Evolutionary conservation across 495 filamentous ascomycete genomes (phyloP), one percentile per base, ranked within the genome.

Genomic region (Neurospora terricola): DNA sequence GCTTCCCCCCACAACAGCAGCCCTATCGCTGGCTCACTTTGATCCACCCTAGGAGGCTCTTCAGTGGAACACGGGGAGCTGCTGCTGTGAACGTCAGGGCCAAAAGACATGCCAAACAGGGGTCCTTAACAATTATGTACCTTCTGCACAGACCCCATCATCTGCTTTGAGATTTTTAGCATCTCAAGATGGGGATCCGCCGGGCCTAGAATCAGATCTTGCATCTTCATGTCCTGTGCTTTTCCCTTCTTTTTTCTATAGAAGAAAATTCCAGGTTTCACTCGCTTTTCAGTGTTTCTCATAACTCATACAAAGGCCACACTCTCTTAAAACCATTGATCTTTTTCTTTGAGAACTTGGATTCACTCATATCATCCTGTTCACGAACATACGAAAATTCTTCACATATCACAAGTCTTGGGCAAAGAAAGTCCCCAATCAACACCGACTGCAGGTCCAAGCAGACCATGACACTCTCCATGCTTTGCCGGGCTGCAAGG

Each of bases 401-500:
- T 48, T 48, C 43, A 48, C 43, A 21, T 11, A 23, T 48, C 1
- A 5, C 21, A 11, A 11, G 54, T 34, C 27, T 18, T 66, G 54
- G 27, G 14, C 14, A 34, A 66, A 36, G 27, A 34, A 34, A 66
- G 27, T 34, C 27, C 6, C 12, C 54, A 18, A 36, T 59, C 54
- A 66, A 66, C 54, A 66, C 12, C 27, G 54, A 18, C 54, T 66
- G 54, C 54, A 66, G 54, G 54, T 34, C 23, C 12, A 34, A 66
- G 54, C 27, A 66, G 54, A 66, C 66, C 62, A 80, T 79, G 79
- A 71, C 74, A 5, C 70, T 80, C 23, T 70, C 73, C 8, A 43
- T 76, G 36, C 71, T 72, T 69, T 76, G 71, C 73, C 77, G 76
- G 21, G 75, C 77, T 36, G 40, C 73, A 42, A 74, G 75, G 38